Evolutionary conservation across 1,284 basidiomycete genomes (phyloP), one percentile per base, ranked within the genome.

Genomic region (Somion occarium): DNA sequence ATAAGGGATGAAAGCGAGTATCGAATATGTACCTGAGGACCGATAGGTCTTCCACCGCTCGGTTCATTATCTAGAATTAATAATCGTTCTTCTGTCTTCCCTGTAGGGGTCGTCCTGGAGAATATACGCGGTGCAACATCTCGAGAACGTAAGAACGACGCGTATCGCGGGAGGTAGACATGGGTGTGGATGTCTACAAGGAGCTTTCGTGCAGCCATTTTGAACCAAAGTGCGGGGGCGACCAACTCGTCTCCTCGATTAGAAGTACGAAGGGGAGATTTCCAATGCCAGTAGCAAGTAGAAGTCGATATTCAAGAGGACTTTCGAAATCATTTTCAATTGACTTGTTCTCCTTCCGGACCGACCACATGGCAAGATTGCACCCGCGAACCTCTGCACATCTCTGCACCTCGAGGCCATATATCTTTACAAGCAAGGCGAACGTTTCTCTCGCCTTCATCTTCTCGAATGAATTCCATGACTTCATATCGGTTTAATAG

Each of bases 151-250:
- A 90, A 70, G 50, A 87, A 69, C 1, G 79, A 69, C 15, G 82
- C 80, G 64, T 91, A 91, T 46, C 85, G 78, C 5, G 87, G 82
- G 23, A 91, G 78, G 63, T 91, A 93, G 51, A 91, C 79, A 60
- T 92, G 91, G 9, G 87, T 88, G 69, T 92, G 89, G 24, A 92
- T 72, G 69, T 91, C 89, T 46, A 92, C 79, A 42, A 88, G 74
- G 19, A 80, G 70, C 41, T 61, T 62, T 47, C 63, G 15, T 2
- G 69, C 53, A 39, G 64, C 56, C 61, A 64, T 61, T 22, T 41
- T 18, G 19, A 41, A 41, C 39, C 22, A 48, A 34, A 34, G 30
- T 34, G 15, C 15, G 7, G 15, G 30, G 30, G 30, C 30, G 7
- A 7, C 30, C 30, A 15, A 34, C 30, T 34, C 30, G 30, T 15